A percentile compares a stretch with the other conserved stretches of the same genome.
phyloP scores from a whole-genome alignment of 176 grass and related monocot species.

The Poa pratensis region DNA sequence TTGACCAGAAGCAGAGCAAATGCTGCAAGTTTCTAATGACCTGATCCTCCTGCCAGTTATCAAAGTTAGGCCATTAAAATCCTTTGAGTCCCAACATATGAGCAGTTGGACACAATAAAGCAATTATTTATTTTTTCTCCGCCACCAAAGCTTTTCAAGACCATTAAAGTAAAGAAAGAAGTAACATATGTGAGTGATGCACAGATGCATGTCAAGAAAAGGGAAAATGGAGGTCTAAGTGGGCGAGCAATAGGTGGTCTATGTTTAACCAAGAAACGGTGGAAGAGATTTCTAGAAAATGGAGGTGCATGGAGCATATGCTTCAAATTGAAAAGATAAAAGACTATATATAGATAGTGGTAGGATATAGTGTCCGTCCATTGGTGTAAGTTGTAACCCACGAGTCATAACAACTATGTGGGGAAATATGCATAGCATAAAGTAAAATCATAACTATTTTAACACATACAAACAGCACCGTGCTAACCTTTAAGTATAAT shows the following conservation, averaged over 20 bases:
- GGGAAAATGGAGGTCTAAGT: not conserved
- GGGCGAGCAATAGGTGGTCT: not conserved
- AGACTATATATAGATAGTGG: not conserved
- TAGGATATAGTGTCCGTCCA: not conserved
- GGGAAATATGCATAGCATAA: not conserved
- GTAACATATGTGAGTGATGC: not conserved
- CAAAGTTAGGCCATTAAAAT: not conserved
- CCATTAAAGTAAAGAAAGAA: not conserved
- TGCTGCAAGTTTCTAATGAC: not conserved
- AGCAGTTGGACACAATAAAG: not conserved
- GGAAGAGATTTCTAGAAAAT: constrained; percentile 24
- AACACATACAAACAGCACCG: constrained; percentile 37
- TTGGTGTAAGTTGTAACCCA: not conserved
- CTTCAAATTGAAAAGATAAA: constrained; percentile 14
- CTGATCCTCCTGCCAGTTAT: not conserved
- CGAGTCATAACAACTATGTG: constrained; percentile 32
- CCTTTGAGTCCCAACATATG: constrained; percentile 9
- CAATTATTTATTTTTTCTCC: not conserved
- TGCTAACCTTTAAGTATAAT: constrained; percentile 90
- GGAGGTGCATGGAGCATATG: not conserved
- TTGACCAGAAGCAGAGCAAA: not conserved
- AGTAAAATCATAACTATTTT: constrained; percentile 24
- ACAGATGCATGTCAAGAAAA: constrained; percentile 14
- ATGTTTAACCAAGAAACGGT: not conserved
- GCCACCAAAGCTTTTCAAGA: not conserved